Evolutionary conservation across 2,329 filamentous ascomycete species (phyloP), one percentile per base, ranked within the genome.

Genomic region (Epichloe amarillans): DNA sequence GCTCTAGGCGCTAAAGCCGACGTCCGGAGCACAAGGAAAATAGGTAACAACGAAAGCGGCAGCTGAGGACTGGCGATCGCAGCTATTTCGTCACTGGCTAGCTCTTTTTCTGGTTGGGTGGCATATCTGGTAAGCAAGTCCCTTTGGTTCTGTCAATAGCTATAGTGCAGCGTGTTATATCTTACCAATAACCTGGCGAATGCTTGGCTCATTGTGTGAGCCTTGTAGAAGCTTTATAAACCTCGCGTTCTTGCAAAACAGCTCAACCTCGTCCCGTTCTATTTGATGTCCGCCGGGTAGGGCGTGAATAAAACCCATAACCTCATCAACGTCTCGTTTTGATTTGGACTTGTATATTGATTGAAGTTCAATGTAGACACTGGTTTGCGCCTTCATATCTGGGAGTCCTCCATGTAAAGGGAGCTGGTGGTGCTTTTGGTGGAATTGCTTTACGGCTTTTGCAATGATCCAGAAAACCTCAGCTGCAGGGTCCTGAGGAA

Each of bases 301-400:
- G 36, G 71, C 66, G 45, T 79, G 80, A 41, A 88, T 82, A 12
- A 69, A 79, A 12, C 73, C 69, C 3, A 88, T 69, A 2, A 97
- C 85, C 65, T 95, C 85, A 33, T 79, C 77, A 14, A 83, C 72
- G 61, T 98, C 93, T 60, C 78, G 72, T 36, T 85, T 81, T 42
- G 93, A 89, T 66, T 95, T 95, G 21, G 74, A 69, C 68, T 95
- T 96, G 78, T 97, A 98, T 53, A 97, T 80, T 59, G 86, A 91
- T 64, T 97, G 93, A 12, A 98, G 76, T 60, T 83, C 76, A 57
- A 98, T 84, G 69, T 98, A 98, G 55, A 94, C 85, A 51, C 76
- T 80, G 3, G 90, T 95, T 62, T 91, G 80, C 3, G 93, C 89
- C 71, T 98, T 98, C 93, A 98, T 98, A 65, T 98, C 93, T 2